Conservation (phyloP, 2,329 filamentous ascomycete species). For the Calonectria leucothoes region DNA sequence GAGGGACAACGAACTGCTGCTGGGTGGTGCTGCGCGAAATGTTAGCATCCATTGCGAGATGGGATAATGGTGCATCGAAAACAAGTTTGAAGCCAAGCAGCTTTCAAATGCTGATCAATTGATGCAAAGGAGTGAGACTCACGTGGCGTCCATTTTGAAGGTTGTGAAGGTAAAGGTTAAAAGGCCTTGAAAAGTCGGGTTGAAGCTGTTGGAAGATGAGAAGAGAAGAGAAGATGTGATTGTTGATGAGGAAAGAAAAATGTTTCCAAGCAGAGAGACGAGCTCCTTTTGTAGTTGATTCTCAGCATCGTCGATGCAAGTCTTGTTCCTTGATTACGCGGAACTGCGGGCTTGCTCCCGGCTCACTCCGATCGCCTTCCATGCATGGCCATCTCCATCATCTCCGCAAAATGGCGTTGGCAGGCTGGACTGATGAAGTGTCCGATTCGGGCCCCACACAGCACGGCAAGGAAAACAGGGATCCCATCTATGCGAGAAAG, state of each 20-base stretch:
- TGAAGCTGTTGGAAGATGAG: neutral
- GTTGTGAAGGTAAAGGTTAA: neutral
- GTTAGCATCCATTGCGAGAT: neutral
- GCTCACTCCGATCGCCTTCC: neutral
- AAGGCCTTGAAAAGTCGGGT: neutral
- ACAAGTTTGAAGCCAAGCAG: neutral
- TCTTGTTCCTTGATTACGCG: neutral
- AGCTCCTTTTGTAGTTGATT: neutral
- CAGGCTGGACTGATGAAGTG: slow-evolving; percentile 6
- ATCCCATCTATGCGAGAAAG: slow-evolving; percentile 2
- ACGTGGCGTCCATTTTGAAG: slow-evolving; percentile 8
- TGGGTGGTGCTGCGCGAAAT: neutral
- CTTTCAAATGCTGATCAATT: neutral
- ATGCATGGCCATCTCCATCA: neutral
- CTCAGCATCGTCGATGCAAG: no score
- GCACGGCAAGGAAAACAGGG: neutral
- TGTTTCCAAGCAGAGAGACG: neutral
- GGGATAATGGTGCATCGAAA: neutral
- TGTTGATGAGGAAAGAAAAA: no score
- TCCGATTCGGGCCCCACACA: neutral
- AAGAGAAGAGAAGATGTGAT: neutral
- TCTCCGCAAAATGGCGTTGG: neutral
- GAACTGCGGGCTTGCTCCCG: neutral
- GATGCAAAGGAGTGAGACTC: neutral
- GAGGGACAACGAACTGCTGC: neutral